A percentile compares a stretch with the other conserved stretches of the same genome.
phyloP scores from a whole-genome alignment of 1,284 basidiomycete genomes.

The Coniferiporia sulphurascens region DNA sequence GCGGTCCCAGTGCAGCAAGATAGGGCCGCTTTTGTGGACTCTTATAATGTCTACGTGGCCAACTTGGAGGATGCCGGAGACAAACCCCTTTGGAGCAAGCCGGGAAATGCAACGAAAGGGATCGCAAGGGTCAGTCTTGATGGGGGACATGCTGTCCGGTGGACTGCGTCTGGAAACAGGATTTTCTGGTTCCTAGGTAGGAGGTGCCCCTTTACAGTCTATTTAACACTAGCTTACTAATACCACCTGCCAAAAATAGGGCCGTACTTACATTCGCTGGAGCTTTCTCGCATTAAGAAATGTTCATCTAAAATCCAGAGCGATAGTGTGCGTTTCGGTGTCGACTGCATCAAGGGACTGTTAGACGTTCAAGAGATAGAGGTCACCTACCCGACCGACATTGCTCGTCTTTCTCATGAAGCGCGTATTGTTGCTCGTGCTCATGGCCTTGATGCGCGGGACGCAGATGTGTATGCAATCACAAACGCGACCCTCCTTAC shows the following conservation, averaged over 20 bases:
- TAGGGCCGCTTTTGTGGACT: slow-evolving; percentile 53
- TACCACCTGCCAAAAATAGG: slow-evolving; percentile 34
- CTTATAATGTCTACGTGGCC: slow-evolving; percentile 56
- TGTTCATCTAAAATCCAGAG: slow-evolving; percentile 44
- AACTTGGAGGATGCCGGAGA: slow-evolving; percentile 30
- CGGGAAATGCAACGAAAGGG: slow-evolving; percentile 56
- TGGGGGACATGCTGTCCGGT: slow-evolving; percentile 64
- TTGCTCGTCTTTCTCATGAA: slow-evolving; percentile 50
- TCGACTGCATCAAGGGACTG: slow-evolving; percentile 49
- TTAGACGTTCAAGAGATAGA: slow-evolving; percentile 52
- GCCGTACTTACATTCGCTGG: slow-evolving; percentile 57
- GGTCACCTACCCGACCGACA: slow-evolving; percentile 56
- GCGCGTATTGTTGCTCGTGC: slow-evolving; percentile 28
- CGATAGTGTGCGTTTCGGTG: slow-evolving; percentile 52
- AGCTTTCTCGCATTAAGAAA: slow-evolving; percentile 43
- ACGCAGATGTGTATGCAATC: slow-evolving; percentile 48
- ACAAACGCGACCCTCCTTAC: slow-evolving; percentile 63
- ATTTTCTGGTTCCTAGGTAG: slow-evolving; percentile 69
- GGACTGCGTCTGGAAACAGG: slow-evolving; percentile 55
- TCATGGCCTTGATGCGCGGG: slow-evolving; percentile 12
- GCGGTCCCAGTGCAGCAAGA: slow-evolving; percentile 31
- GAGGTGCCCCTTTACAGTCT: slow-evolving; percentile 18
- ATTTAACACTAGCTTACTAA: not conserved
- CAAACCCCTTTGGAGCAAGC: slow-evolving; percentile 59
- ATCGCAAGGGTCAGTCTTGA: slow-evolving; percentile 59